Evolutionary conservation across 2,329 filamentous ascomycete genomes (phyloP), one percentile per base, ranked within the genome.

Genomic region (Tothia fuscella): DNA sequence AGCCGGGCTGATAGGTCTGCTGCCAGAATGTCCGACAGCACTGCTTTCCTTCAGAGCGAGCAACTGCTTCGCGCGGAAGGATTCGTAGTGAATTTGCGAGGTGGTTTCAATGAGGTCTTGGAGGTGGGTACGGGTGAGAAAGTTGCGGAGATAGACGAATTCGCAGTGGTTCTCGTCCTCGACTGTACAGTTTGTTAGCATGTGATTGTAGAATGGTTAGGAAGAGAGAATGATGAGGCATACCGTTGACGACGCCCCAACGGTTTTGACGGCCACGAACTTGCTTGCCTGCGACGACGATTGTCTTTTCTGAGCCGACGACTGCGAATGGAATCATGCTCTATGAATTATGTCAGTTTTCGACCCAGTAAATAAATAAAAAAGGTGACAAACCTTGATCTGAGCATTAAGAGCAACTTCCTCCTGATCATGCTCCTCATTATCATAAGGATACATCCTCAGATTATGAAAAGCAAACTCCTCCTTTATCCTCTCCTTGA

Each of bases 391-490:
- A 67, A 93, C 88, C 83, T 96, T 96, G 70, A 98, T 98, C 61
- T 93, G 84, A 46, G 78, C 79, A 70, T 96, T 96, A 67, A 93
- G 72, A 47, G 80, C 80, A 55, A 86, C 82, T 71, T 98, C 91
- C 72, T 98, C 91, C 50, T 91, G 83, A 59, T 98, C 91, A 54
- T 96, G 82, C 73, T 98, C 91, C 56, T 98, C 91, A 61, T 95
- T 96, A 65, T 98, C 91, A 65, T 98, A 98, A 47, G 91, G 91
- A 74, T 93, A 98, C 91, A 98, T 98, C 75, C 94, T 89, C 59
- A 98, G 78, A 74, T 96, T 96, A 78, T 98, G 91, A 82, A 98
- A 98, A 45, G 84, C 72, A 63, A 98, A 98, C 66, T 98, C 91
- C 74, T 96, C 91, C 82, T 94, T 95, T 73, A 98, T 98, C 63